phyloP scores from a whole-genome alignment of 257 asterid species.

The Gynochthodes officinalis region DNA sequence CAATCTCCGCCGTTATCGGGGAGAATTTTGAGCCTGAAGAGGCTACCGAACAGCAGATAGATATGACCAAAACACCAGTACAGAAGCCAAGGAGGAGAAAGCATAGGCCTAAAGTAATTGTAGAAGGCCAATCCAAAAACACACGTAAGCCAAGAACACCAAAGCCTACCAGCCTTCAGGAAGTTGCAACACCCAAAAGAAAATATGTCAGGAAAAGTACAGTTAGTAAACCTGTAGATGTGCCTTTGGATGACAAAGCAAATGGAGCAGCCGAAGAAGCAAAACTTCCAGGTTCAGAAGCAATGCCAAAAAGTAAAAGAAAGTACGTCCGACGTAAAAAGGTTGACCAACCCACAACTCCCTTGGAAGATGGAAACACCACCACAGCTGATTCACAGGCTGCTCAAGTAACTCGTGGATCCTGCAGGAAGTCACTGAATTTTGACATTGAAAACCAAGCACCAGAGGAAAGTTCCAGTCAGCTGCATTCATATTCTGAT shows the following conservation, averaged over 20 bases:
- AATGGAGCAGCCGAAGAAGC: slow-evolving; percentile 24
- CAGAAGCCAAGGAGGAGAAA: slow-evolving; percentile 68
- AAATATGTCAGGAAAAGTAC: slow-evolving; percentile 48
- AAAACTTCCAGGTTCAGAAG: slow-evolving; percentile 26
- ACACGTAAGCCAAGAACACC: slow-evolving; percentile 39
- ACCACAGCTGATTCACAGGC: slow-evolving; percentile 21
- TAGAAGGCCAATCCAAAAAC: slow-evolving; percentile 54
- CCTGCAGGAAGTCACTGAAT: slow-evolving; percentile 62
- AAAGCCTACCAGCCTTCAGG: slow-evolving; percentile 37
- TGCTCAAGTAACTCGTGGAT: slow-evolving; percentile 37
- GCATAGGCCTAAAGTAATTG: slow-evolving; percentile 91
- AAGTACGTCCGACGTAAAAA: slow-evolving; percentile 35
- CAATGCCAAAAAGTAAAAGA: slow-evolving; percentile 35
- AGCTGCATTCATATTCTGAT: slow-evolving; percentile 29
- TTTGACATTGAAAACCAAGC: slow-evolving; percentile 41
- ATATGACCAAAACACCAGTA: slow-evolving; percentile 57
- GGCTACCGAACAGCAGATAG: slow-evolving; percentile 49
- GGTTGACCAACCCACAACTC: slow-evolving; percentile 29
- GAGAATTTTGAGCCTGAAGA: slow-evolving; percentile 81
- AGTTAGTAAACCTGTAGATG: slow-evolving; percentile 22
- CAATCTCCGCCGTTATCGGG: slow-evolving; percentile 31
- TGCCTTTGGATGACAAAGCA: slow-evolving; percentile 31
- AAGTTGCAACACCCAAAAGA: slow-evolving; percentile 46
- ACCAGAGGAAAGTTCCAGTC: slow-evolving; percentile 18
- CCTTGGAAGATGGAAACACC: slow-evolving; percentile 32